Percentiles rank a stretch among this genome's conserved stretches.
These are phyloP conservation scores for Solanum pimpinellifolium DNA, from an alignment of 257 asterid species.

Conservation along the genomic window DNA sequence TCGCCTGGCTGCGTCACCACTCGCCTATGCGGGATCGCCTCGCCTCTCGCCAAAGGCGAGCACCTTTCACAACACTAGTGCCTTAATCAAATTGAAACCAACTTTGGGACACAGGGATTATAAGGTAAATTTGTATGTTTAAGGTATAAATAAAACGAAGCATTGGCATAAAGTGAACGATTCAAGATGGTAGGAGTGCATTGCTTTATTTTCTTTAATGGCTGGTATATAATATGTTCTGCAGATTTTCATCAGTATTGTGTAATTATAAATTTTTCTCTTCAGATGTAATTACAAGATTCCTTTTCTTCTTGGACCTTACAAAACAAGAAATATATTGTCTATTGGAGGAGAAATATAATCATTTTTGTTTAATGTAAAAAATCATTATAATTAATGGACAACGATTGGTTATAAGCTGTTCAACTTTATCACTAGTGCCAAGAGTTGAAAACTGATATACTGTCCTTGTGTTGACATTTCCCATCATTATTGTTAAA, in stretches of 20 bases:
- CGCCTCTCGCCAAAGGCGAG: neutral
- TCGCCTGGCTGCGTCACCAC: neutral
- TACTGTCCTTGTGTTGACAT: neutral
- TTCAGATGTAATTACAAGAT: neutral
- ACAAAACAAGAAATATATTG: neutral
- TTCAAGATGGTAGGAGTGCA: neutral
- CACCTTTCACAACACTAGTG: neutral
- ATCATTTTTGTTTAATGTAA: neutral
- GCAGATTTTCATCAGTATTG: neutral
- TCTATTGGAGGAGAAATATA: neutral
- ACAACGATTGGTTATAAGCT: neutral
- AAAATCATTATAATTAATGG: neutral
- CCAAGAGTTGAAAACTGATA: neutral
- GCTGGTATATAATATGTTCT: neutral
- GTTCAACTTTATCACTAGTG: neutral
- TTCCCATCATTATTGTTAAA: neutral
- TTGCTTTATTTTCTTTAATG: neutral
- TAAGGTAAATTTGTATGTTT: neutral
- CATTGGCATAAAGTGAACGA: neutral
- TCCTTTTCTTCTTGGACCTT: neutral
- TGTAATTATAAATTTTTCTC: neutral
- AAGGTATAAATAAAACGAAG: neutral
- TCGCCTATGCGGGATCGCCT: neutral
- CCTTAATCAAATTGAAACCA: neutral
- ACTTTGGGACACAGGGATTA: neutral